Evolutionary conservation across 441 rosid species (phyloP).

Genomic region (Corymbia calophylla): DNA sequence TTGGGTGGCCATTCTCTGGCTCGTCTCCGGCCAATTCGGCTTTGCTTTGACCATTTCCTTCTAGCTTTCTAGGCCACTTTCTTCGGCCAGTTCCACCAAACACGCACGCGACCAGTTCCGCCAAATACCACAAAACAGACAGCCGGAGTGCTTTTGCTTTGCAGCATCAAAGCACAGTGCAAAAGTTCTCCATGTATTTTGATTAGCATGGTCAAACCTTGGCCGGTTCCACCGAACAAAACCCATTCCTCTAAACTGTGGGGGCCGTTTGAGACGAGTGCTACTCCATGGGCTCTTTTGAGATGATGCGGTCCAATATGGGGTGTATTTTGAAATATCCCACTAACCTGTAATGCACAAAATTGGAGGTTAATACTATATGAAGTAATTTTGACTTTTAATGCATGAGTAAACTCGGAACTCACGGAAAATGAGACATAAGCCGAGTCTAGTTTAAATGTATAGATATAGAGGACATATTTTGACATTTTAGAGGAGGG

Average conservation of each 20-base stretch:
- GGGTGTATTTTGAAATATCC: background rate
- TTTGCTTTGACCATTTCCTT: too few species aligned
- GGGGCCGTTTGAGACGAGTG: background rate
- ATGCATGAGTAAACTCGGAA: background rate
- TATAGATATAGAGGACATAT: background rate
- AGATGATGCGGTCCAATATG: background rate
- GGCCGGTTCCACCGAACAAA: background rate
- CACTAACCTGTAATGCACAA: background rate
- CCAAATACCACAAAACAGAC: background rate
- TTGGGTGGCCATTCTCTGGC: background rate
- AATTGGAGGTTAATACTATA: background rate
- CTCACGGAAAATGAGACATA: rapidly evolving
- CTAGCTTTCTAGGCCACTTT: background rate
- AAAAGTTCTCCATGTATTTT: background rate
- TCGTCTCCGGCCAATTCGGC: background rate
- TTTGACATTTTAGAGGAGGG: background rate
- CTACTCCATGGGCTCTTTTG: background rate
- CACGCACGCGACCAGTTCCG: background rate
- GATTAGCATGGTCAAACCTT: background rate
- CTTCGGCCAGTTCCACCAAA: background rate
- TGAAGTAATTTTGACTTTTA: background rate
- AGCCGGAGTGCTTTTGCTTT: background rate
- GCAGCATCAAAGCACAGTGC: background rate
- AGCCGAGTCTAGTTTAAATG: too few species aligned
- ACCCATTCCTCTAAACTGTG: background rate